Base-by-base conservation (phyloP, 805 yeast species). In the Priceomyces haplophilus region DNA sequence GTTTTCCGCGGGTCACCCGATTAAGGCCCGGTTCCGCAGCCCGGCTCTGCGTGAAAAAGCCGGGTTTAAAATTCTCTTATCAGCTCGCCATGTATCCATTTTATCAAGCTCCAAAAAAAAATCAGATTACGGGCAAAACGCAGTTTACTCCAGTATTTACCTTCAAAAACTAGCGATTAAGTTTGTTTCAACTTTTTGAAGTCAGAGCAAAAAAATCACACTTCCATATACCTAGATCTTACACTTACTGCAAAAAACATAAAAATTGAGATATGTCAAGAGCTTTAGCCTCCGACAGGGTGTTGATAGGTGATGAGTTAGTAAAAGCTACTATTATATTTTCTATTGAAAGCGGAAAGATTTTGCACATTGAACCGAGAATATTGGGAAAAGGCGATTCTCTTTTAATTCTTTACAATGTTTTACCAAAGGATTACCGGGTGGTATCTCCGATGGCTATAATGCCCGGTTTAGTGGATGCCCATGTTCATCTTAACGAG, bases 401-500 rank as follows among this genome's bases (percentile, higher is more conserved):
- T 1, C 35, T 69, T 3, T 59, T 82, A 7, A 31, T 38, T 3
- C 43, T 51, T 8, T 82, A 73, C 58, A 69, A 73, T 45, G 78
- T 79, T 2, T 32, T 48, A 8, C 69, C 72, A 5, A 38, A 50
- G 4, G 60, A 70, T 35, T 75, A 72, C 55, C 62, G 82, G 33
- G 72, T 82, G 48, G 80, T 82, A 3, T 70, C 84, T 3, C 88
- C 90, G 0, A 60, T 69, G 16, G 78, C 77, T 24, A 74, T 90
- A 10, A 69, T 91, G 70, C 97, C 98, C 0, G 98, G 98, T 0
- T 73, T 90, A 23, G 95, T 90, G 3, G 98, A 90, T 57, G 78
- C 96, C 4, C 98, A 90, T 61, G 98, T 90, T 19, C 98, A 90
- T 57, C 68, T 90, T 52, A 91, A 91, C 61, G 98, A 91, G 56